Percentiles rank a stretch among this genome's conserved stretches.
These are phyloP conservation scores for Mycena rebaudengoi DNA, from an alignment of 768 basidiomycete genomes.

Conservation along the genomic window DNA sequence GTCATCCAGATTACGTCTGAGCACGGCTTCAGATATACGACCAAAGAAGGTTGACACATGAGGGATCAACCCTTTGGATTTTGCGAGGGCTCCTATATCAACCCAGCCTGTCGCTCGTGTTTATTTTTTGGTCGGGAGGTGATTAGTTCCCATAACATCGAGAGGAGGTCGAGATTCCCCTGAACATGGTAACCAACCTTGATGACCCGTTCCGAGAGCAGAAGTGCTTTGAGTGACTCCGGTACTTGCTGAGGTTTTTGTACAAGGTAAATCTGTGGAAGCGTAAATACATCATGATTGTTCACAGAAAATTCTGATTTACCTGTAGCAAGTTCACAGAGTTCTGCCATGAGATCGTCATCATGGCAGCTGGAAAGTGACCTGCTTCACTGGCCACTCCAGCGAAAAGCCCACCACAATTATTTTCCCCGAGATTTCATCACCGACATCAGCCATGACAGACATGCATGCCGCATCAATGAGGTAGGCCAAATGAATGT, in stretches of 20 bases:
- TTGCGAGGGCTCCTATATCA: constrained; percentile 1
- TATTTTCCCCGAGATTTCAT: not conserved
- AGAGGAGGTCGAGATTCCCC: not conserved
- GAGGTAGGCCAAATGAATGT: too few species aligned
- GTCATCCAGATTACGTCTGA: not conserved
- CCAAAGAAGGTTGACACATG: not conserved
- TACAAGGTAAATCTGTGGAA: not conserved
- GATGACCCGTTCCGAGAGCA: not conserved
- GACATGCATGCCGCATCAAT: too few species aligned
- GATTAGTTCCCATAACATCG: not conserved
- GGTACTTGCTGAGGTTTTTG: not conserved
- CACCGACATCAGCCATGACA: too few species aligned
- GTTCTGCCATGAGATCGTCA: too few species aligned
- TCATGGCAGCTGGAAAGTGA: not conserved
- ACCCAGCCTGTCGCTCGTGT: too few species aligned
- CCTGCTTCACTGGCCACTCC: not conserved
- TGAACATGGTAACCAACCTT: not conserved
- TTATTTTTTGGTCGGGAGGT: not conserved
- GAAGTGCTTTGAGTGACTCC: not conserved
- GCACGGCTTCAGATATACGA: too few species aligned
- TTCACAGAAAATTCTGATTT: too few species aligned
- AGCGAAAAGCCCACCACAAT: not conserved
- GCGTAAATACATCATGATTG: too few species aligned
- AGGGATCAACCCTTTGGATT: not conserved
- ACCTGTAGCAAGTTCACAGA: too few species aligned